Base-by-base conservation (phyloP, 768 basidiomycete species). In the Mycena latifolia region DNA sequence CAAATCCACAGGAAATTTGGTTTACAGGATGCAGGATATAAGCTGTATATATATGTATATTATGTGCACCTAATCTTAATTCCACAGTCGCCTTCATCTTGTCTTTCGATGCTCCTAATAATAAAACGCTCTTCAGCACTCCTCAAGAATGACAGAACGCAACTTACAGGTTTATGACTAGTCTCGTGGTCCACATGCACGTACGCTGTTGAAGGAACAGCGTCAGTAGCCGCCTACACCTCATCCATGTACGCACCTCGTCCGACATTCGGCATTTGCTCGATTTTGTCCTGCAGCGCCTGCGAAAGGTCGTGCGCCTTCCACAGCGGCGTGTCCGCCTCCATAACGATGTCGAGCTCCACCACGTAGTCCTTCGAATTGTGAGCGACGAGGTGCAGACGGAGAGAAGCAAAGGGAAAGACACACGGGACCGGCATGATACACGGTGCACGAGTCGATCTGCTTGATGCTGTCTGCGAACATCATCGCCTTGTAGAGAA, bases 271-370 rank as follows among this genome's bases (percentile, higher is more conserved):
- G 86, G 86, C 29, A 89, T 71, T 18, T 83, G 79, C 70, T 89
- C 88, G 37, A 89, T 82, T 75, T 86, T 85, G 69, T 85, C 85
- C 63, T 86, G 85, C 55, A 85, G 73, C 64, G 80, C 77, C 71
- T 85, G 85, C 61, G 81, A 79, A 46, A 86, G 67, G 69, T 86
- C 85, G 69, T 85, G 85, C 17, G 85, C 85, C 70, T 80, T 81
- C 83, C 86, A 86, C 1, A 90, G 77, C 3, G 88, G 86, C 53
- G 88, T 89, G 53, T 84, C 84, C 10, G 83, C 84, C 55, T 82
- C 79, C 82, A 89, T 85, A 50, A 90, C 89, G 58, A 90, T 82
- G 76, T 91, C 89, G 24, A 90, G 76, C 71, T 90, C 90, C 31
- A 90, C 88, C 67, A 87, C 83, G 70, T 86, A 88, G 52, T 86